Evolutionary conservation across 345 rosid species (phyloP), one percentile per base, ranked within the genome.

Genomic region (Clarkia xantiana): DNA sequence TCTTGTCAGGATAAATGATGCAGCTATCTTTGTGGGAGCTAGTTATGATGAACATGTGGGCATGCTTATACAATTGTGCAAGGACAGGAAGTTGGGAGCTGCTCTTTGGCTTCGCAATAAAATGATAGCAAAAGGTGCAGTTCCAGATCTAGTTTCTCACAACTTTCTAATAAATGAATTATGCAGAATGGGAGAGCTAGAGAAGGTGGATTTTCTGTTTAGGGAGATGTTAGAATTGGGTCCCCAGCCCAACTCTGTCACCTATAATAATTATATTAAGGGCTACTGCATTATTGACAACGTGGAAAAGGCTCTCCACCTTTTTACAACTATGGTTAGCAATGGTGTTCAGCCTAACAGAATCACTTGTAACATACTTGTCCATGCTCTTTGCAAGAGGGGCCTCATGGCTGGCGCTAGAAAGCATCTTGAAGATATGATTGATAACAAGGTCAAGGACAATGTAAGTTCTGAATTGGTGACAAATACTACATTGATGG

Each of bases 191-290:
- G 75, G 81, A 52, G 41, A 67, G 34, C 41, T 79, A 43, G 83
- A 65, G 50, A 68, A 65, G 67, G 93, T 78, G 14, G 76, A 75
- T 64, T 60, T 55, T 53, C 70, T 84, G 56, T 53, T 84, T 54
- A 65, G 62, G 62, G 90, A 84, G 59, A 84, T 84, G 86, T 19
- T 57, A 57, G 84, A 81, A 67, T 65, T 62, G 48, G 90, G 84
- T 55, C 84, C 76, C 50, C 60, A 70, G 53, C 90, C 90, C 16
- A 79, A 75, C 13, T 53, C 57, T 68, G 90, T 73, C 20, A 74
- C 94, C 49, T 84, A 71, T 52, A 84, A 79, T 63, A 68, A 67
- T 14, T 61, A 65, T 40, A 76, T 84, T 50, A 81, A 63, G 48
- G 90, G 90, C 47, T 69, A 69, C 45, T 81, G 82, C 70, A 74